Base-by-base conservation (phyloP, 345 rosid species). In the Cardamine occulta region DNA sequence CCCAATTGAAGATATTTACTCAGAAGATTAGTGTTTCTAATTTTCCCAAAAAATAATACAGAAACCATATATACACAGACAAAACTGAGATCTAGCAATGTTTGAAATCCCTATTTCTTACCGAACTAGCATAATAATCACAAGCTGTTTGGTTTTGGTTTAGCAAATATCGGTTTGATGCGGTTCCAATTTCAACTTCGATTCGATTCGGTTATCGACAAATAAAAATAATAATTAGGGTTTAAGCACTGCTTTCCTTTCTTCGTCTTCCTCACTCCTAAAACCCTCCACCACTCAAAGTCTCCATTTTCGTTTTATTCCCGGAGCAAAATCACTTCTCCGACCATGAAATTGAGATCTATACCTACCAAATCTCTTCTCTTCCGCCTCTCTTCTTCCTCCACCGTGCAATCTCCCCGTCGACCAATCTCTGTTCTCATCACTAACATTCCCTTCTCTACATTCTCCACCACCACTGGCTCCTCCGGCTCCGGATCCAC, bases 381-480 rank as follows among this genome's bases (percentile, higher is more conserved):
- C 15, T 15, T 60, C 18, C 68, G 75, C 14, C 63, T 70, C 37
- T 68, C 82, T 3, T 61, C 79, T 28, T 61, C 80, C 32, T 53
- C 81, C 64, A n/a, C 51, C 28, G 13, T 14, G 0, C 47, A 42
- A 40, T 44, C 74, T 15, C 63, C 75, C 14, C 56, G 81, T 59
- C 74, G 55, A 54, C 5, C 80, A 4, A 68, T 69, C 52, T 39
- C 79, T 29, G 44, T 81, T 70, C 77, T 73, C 74, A 1, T 84
- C 73, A 74, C 87, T 40, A 80, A 71, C 68, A 78, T 85, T 70
- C 86, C 80, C 8, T 55, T 80, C 23, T 73, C 80, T 17, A 48
- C 74, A 19, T 37, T 21, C 18, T 72, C 77, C 49, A 65, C 76
- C 73, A 21, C 55, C 53, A 19, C 79, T 3, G n/a, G n/a, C 64